Percentiles rank a stretch among this genome's conserved stretches.
Conservation (phyloP, 2,329 filamentous ascomycete genomes). For the Incumbomyces lentus region DNA sequence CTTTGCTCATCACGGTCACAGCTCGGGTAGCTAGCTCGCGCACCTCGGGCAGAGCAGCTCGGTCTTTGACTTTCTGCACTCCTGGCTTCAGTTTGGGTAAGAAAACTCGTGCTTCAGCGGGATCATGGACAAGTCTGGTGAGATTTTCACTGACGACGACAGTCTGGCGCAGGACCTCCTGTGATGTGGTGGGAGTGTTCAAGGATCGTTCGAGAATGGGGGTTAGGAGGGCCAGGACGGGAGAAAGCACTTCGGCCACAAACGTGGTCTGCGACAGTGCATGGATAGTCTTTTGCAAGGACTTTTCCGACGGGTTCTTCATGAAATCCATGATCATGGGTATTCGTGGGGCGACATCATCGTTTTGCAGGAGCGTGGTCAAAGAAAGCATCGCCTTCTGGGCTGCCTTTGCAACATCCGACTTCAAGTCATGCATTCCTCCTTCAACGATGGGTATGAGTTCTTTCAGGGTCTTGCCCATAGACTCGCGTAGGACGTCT, state of each 20-base stretch:
- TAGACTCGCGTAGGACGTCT: conserved; percentile 77
- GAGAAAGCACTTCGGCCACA: conserved; percentile 88
- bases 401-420: conserved; percentile 75
- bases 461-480: conserved; percentile 77
- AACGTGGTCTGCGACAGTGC: conserved; percentile 97
- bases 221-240: conserved; percentile 85
- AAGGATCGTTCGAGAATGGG: conserved; percentile 88
- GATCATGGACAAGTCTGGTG: conserved; percentile 94
- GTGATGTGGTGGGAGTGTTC: conserved; percentile 79
- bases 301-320: conserved; percentile 82
- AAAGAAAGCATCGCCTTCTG: conserved; percentile 83
- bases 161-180: conserved; percentile 90
- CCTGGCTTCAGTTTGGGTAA: conserved; percentile 88
- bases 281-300: conserved; percentile 89
- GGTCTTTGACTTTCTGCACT: conserved; percentile 76
- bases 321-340: conserved; percentile 88
- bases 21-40: conserved; percentile 79
- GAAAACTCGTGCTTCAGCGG: conserved; percentile 88
- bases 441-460: conserved; percentile 85
- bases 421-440: conserved; percentile 94
- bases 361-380: conserved; percentile 84
- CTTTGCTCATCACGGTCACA: conserved; percentile 78
- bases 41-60: conserved; percentile 88
- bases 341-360: conserved; percentile 87
- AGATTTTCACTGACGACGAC: conserved; percentile 96